Base-by-base conservation (phyloP, 2,329 filamentous ascomycete species). In the Alternaria sp. region DNA sequence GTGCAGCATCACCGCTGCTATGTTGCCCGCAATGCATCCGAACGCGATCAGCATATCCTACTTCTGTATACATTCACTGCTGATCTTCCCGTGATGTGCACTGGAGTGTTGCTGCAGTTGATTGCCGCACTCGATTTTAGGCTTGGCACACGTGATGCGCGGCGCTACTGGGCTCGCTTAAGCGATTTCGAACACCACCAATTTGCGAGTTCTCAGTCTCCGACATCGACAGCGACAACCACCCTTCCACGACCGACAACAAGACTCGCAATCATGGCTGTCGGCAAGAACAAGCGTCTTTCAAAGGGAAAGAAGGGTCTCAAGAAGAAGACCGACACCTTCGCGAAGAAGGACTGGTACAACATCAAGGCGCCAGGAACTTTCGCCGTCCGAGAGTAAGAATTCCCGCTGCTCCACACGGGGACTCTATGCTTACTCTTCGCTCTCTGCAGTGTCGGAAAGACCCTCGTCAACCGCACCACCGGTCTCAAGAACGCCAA, bases 241-340 rank as follows among this genome's bases (percentile, higher is more conserved):
- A 54, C 74, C 68, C 71, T 69, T 70, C 71, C 71, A 75, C 73
- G 68, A 69, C 66, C 73, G 71, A 69, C 68, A 71, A 66, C 64
- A 69, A 74, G 80, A 83, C 83, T 88, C 87, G 86, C 86, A 89
- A 90, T 84, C 84, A 91, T 93, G 91, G 91, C 91, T 88, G 91
- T 93, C 85, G 91, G 91, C 87, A 93, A 93, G 93, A 99, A 99
- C 91, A 99, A 99, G 93, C 93, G 96, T 89, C 90, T 99, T 88
- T 98, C 96, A 76, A 99, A 99, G 90, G 96, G 96, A 88, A 99
- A 98, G 93, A 99, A 99, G 91, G 95, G 96, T 85, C 89, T 98
- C 84, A 98, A 98, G 93, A 98, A 99, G 95, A 95, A 95, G 88
- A 95, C 94, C 81, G 96, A 99, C 85, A 95, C 96, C 81, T 98